Base-by-base conservation (phyloP, 768 basidiomycete species). In the Collybiopsis luxurians region DNA sequence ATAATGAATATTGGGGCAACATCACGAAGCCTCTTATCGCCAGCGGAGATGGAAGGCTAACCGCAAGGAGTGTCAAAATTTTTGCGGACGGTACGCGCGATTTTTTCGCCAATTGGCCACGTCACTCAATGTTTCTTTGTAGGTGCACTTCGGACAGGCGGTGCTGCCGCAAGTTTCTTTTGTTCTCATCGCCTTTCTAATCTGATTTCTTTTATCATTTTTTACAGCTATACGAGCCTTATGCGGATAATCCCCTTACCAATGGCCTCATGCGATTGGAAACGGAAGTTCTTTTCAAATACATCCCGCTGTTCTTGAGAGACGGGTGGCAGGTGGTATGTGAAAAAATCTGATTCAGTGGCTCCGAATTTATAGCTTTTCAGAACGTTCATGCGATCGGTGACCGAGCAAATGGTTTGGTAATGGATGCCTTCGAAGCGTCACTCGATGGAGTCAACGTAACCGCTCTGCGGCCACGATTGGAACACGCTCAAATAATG, bases 401-500 rank as follows among this genome's bases (percentile, higher is more conserved):
- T 11, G 95, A 98, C 69, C 83, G 87, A 50, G 93, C 94, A 39
- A 96, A 96, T 67, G 79, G 84, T 19, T 77, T 92, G 42, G 87
- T 95, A 17, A 69, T 97, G 34, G 85, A 95, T 67, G 86, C 87
- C 0, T 95, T 96, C 62, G 90, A 94, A 68, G 74, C 76, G 19
- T 81, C 86, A 4, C 69, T 92, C 51, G 70, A 80, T 56, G 79
- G 80, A 24, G 75, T 75, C 42, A 81, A 89, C 61, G 83, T 89
- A 9, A 78, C 81, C 26, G 83, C 85, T 24, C 71, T 85, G 45
- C 77, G 93, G 40, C 87, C 92, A 46, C 83, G 95, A 24, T 79
- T 96, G 12, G 95, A 98, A 68, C 95, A 98, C 70, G 92, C 92
- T 7, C 94, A 97, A 69, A 86, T 97, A 64, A 79, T 96, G 70